Evolutionary conservation across 495 filamentous ascomycete species (phyloP).

Genomic region (Endocarpon pusillum): DNA sequence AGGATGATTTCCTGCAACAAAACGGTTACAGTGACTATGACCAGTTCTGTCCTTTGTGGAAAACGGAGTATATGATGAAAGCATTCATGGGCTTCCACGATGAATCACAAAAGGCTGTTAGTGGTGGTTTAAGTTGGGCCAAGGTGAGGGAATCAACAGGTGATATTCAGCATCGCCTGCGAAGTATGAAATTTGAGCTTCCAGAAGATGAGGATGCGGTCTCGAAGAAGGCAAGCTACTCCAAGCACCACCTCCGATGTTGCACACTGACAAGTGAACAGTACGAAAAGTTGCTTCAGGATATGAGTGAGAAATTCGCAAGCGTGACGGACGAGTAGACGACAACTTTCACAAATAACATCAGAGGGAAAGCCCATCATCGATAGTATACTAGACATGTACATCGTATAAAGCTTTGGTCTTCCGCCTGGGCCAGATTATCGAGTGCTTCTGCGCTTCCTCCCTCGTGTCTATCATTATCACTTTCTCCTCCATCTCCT

Average conservation of each 20-base stretch:
- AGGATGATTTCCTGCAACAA: constrained; percentile 98
- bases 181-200: constrained; percentile 92
- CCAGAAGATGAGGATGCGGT: constrained; percentile 59
- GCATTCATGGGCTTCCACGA: constrained; percentile 95
- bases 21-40: constrained; percentile 99
- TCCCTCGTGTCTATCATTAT: no score
- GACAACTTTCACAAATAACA: no score
- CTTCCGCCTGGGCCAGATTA: no score
- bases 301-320: constrained; percentile 91
- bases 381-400: no score
- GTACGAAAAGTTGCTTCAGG: constrained; percentile 83
- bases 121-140: constrained; percentile 73
- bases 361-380: no score
- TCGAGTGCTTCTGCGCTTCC: no score
- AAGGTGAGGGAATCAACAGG: constrained; percentile 83
- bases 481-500: no score
- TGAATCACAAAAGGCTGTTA: constrained; percentile 87
- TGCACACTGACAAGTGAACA: constrained; percentile 16
- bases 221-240: constrained; percentile 49
- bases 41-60: constrained; percentile 98
- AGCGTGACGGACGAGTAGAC: constrained; percentile 78
- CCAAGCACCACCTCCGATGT: not conserved
- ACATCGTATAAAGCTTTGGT: no score
- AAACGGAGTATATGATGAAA: constrained; percentile 99
- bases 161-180: constrained; percentile 66